A percentile compares a stretch with the other conserved stretches of the same genome.
These are phyloP conservation scores for Sanghuangporus weigelae DNA, from an alignment of 1,284 basidiomycete species.

Conservation along the genomic window DNA sequence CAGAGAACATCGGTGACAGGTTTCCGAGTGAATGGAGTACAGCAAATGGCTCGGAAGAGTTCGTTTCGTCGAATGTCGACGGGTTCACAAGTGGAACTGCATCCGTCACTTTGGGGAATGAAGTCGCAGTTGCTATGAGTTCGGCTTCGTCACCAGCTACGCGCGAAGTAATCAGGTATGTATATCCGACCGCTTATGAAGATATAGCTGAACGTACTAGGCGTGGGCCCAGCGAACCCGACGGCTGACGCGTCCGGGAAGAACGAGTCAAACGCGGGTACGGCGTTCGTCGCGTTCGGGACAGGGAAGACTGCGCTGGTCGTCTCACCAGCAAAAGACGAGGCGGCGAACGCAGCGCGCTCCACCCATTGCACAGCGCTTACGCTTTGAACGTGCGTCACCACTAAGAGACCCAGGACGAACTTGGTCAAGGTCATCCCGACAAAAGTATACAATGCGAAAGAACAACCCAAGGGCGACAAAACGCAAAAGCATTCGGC, in stretches of 20 bases:
- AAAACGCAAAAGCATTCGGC: background rate
- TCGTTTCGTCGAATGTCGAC: conserved; percentile 30
- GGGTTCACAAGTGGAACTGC: conserved; percentile 35
- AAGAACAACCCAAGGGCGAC: background rate
- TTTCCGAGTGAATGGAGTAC: conserved; percentile 49
- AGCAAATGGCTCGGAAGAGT: conserved; percentile 30
- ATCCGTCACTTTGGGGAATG: conserved; percentile 32
- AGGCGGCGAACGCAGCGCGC: conserved; percentile 19
- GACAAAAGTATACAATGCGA: background rate
- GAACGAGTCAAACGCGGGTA: conserved; percentile 23
- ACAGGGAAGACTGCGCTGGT: conserved; percentile 29
- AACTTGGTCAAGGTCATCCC: background rate
- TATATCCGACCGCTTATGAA: background rate
- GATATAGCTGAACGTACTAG: conserved; percentile 25
- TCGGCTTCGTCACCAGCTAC: conserved; percentile 45
- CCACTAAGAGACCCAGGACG: background rate
- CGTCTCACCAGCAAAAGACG: conserved; percentile 31
- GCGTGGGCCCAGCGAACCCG: conserved; percentile 43
- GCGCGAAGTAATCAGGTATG: background rate
- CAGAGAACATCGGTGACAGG: conserved; percentile 53
- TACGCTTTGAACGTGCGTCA: background rate
- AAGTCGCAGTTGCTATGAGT: conserved; percentile 41
- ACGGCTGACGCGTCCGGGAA: conserved; percentile 40
- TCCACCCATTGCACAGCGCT: background rate
- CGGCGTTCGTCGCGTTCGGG: conserved; percentile 26